phyloP scores from a whole-genome alignment of 208 protist species.

The Leishmania gerbilli region DNA sequence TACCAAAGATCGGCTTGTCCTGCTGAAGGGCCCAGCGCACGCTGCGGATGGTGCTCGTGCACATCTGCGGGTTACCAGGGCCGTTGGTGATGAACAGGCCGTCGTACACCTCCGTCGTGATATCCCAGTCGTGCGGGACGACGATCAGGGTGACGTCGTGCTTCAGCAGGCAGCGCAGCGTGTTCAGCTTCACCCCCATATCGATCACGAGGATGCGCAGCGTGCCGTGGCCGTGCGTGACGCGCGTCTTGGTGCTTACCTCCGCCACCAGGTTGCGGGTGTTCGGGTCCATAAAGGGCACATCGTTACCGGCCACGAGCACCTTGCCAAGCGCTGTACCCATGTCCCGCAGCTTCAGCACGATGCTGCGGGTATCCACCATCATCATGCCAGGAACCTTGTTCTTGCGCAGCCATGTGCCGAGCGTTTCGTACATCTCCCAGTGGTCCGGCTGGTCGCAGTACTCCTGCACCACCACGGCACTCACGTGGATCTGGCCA shows the following conservation, averaged over 20 bases:
- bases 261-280: slow-evolving; percentile 94
- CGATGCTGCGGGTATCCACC: slow-evolving; percentile 98
- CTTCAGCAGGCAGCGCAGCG: slow-evolving; percentile 91
- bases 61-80: slow-evolving; percentile 92
- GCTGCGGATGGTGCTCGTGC: slow-evolving; percentile 92
- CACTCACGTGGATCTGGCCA: slow-evolving; percentile 90
- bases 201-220: slow-evolving; percentile 92
- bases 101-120: slow-evolving; percentile 94
- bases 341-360: slow-evolving; percentile 96
- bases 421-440: slow-evolving; percentile 86
- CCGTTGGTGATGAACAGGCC: slow-evolving; percentile 98
- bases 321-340: slow-evolving; percentile 94
- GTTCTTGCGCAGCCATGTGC: slow-evolving; percentile 90
- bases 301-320: slow-evolving; percentile 63
- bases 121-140: slow-evolving; percentile 96
- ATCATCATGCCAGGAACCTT: slow-evolving; percentile 97
- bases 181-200: slow-evolving; percentile 96
- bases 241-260: slow-evolving; percentile 88
- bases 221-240: slow-evolving; percentile 88
- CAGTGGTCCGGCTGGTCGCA: slow-evolving; percentile 96
- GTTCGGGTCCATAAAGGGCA: slow-evolving; percentile 95
- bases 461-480: slow-evolving; percentile 94
- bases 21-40: slow-evolving; percentile 88
- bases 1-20: slow-evolving; percentile 97
- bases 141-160: slow-evolving; percentile 87